Percentiles rank a stretch among this genome's conserved stretches.
phyloP scores from a whole-genome alignment of 768 basidiomycete species.

The Termitomyces sp. region DNA sequence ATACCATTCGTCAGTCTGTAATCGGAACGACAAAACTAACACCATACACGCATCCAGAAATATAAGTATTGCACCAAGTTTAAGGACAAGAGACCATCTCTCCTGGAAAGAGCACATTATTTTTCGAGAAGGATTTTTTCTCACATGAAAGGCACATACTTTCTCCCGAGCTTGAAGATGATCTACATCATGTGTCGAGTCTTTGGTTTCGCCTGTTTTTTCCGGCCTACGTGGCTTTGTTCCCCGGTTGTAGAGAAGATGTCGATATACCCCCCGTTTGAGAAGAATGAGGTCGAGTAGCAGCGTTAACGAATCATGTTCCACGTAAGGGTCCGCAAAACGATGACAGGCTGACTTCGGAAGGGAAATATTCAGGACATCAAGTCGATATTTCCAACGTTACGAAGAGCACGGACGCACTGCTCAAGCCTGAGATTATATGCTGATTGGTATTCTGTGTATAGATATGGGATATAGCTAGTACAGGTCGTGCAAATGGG shows the following conservation, averaged over 20 bases:
- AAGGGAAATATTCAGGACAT: not conserved
- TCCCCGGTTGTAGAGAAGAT: slow-evolving; percentile 79
- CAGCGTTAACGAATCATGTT: slow-evolving; percentile 72
- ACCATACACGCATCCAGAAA: slow-evolving; percentile 71
- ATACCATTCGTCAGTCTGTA: not conserved
- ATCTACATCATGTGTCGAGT: slow-evolving; percentile 5
- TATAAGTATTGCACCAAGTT: slow-evolving; percentile 55
- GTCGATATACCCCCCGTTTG: slow-evolving; percentile 78
- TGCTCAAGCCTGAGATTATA: slow-evolving; percentile 80
- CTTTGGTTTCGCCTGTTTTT: slow-evolving; percentile 16
- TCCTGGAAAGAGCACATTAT: slow-evolving; percentile 29
- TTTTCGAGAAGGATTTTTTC: not conserved
- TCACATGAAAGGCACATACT: slow-evolving; percentile 14
- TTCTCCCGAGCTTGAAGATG: slow-evolving; percentile 17
- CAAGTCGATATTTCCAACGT: not conserved
- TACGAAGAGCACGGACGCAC: slow-evolving; percentile 53
- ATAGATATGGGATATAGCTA: slow-evolving; percentile 58
- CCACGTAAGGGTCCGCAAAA: slow-evolving; percentile 86
- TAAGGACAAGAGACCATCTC: slow-evolving; percentile 56
- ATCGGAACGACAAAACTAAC: slow-evolving; percentile 6
- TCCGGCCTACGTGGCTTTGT: slow-evolving; percentile 54
- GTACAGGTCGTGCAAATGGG: slow-evolving; percentile 75
- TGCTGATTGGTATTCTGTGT: slow-evolving; percentile 77
- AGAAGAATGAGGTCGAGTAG: slow-evolving; percentile 79
- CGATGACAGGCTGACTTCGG: slow-evolving; percentile 51